Percentiles rank a stretch among this genome's conserved stretches.
These are phyloP conservation scores for Carex parvula DNA, from an alignment of 176 grass and related monocot species.

Conservation along the genomic window DNA sequence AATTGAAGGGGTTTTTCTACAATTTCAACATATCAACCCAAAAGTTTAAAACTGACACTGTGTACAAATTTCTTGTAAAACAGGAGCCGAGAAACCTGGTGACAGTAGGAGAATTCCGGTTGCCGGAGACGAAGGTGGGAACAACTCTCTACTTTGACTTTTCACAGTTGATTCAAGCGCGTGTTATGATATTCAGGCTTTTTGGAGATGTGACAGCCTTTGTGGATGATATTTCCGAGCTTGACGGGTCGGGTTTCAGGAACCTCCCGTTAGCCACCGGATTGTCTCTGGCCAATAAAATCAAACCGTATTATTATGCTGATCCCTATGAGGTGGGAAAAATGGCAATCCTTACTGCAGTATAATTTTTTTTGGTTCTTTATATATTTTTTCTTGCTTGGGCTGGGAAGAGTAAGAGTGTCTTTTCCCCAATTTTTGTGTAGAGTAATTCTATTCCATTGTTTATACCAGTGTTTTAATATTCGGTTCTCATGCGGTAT, in stretches of 20 bases:
- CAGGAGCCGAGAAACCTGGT: conserved; percentile 71
- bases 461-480: too few species aligned
- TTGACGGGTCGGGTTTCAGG: conserved; percentile 54
- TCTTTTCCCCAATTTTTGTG: neutral
- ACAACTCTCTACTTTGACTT: conserved; percentile 92
- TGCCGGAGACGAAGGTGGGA: conserved; percentile 69
- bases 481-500: too few species aligned
- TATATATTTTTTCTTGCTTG: neutral
- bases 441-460: neutral
- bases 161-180: conserved; percentile 46
- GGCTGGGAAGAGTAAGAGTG: neutral
- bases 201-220: conserved; percentile 80
- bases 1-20: neutral
- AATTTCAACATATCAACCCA: neutral
- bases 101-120: conserved; percentile 68
- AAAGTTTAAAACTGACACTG: neutral
- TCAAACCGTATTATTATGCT: conserved; percentile 89
- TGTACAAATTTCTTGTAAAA: conserved; percentile 24
- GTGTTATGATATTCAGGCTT: conserved; percentile 72
- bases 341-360: conserved; percentile 58
- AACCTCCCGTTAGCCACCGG: conserved; percentile 79
- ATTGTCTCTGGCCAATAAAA: conserved; percentile 76
- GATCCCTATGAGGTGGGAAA: conserved; percentile 93
- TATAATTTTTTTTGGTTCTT: conserved; percentile 36
- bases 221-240: conserved; percentile 77